Evolutionary conservation across 176 grass and related monocot species (phyloP).

Genomic region (Juncus effusus): DNA sequence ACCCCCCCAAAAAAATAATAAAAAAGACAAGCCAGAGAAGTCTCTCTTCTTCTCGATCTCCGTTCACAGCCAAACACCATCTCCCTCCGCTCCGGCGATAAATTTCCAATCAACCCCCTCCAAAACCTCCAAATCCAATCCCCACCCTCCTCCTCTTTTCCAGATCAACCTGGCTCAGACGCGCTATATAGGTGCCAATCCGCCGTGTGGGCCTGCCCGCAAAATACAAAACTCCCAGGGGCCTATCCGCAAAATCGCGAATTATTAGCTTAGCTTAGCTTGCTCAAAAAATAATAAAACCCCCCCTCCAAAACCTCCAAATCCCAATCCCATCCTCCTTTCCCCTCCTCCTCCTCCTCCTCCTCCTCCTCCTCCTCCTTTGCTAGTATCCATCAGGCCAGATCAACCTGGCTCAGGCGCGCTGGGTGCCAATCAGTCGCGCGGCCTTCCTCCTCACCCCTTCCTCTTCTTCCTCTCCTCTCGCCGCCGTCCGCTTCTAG

Average conservation of each 20-base stretch:
- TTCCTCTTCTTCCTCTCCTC: conserved; percentile 40
- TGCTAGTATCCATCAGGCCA: conserved; percentile 19
- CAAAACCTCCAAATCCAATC: too few species aligned
- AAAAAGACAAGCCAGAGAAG: too few species aligned
- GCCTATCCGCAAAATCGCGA: not conserved
- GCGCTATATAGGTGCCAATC: too few species aligned
- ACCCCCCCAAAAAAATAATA: too few species aligned
- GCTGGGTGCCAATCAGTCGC: conserved; percentile 98
- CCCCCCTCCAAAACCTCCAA: conserved; percentile 12
- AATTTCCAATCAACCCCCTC: too few species aligned
- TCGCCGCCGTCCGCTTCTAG: conserved; percentile 63
- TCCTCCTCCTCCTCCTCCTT: conserved; percentile 9
- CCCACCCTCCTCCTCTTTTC: too few species aligned
- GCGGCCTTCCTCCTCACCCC: conserved; percentile 38
- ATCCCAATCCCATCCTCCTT: conserved; percentile 14
- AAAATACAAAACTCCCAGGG: conserved; percentile 4
- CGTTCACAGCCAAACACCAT: too few species aligned
- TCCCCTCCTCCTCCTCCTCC: not conserved
- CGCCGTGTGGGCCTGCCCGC: too few species aligned
- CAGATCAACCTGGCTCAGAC: too few species aligned
- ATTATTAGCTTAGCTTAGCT: not conserved
- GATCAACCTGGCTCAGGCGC: conserved; percentile 74
- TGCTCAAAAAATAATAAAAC: not conserved
- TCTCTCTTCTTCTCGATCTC: too few species aligned
- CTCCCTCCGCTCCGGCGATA: too few species aligned